A percentile compares a stretch with the other conserved stretches of the same genome.
These are phyloP conservation scores for Lolium perenne DNA, from an alignment of 176 grass and related monocot genomes.

Conservation along the genomic window DNA sequence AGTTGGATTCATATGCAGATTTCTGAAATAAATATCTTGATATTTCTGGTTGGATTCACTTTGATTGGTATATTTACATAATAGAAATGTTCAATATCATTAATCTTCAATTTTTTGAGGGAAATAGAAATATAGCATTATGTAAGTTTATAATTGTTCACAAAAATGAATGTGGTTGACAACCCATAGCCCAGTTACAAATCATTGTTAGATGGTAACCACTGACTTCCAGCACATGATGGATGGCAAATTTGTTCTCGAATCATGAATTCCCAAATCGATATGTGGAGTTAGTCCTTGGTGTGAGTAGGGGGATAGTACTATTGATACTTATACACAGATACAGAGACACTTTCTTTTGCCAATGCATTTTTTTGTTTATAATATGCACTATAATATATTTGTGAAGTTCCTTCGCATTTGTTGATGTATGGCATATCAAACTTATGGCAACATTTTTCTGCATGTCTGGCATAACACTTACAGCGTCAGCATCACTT, in stretches of 20 bases:
- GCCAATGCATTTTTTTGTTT: too few relatives aligned
- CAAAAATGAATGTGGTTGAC: background rate
- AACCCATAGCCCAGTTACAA: background rate
- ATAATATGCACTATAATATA: too few relatives aligned
- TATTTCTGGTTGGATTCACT: background rate
- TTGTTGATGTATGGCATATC: background rate
- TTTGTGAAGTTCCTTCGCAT: too few relatives aligned
- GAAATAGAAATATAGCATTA: background rate
- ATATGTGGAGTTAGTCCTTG: background rate
- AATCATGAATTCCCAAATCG: conserved; percentile 15
- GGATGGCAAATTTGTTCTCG: background rate
- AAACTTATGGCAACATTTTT: conserved; percentile 14
- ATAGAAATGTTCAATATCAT: background rate
- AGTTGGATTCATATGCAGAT: conserved; percentile 3
- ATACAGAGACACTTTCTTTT: too few relatives aligned
- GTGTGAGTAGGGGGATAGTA: conserved; percentile 32
- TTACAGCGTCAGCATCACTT: background rate
- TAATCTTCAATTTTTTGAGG: background rate
- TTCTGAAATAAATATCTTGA: conserved; percentile 16
- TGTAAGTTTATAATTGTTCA: background rate
- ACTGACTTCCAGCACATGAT: background rate
- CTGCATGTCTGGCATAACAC: background rate
- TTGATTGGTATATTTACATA: background rate
- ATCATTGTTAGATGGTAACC: conserved; percentile 14
- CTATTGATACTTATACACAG: too few relatives aligned